Evolutionary conservation across 2,329 filamentous ascomycete genomes (phyloP), one percentile per base, ranked within the genome.

Genomic region (Dactylellina cionopaga): DNA sequence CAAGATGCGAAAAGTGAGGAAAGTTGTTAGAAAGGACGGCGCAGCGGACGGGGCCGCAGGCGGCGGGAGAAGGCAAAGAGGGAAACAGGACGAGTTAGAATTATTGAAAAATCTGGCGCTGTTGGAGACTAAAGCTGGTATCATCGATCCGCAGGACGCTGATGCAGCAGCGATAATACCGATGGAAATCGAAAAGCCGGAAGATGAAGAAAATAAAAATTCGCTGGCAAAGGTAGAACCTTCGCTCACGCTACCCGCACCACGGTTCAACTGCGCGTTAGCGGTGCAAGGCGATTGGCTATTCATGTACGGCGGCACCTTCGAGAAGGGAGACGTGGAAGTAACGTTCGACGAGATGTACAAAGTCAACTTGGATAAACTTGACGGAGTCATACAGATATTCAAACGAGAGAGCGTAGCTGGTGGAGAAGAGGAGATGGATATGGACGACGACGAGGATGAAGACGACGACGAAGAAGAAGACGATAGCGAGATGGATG

Each of bases 281-380:
- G 88, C 94, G 0, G 92, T 98, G 0, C 93, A 98, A 80, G 92
- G 93, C 75, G 95, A 99, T 79, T 88, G 91, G 6, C 84, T 98
- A 0, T 99, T 94, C 81, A 92, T 98, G 59, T 98, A 96, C 78
- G 93, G 95, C 27, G 95, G 95, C 15, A 99, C 94, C 0, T 97
- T 90, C 77, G 95, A 99, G 79, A 95, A 96, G 79, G 94, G 92
- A 15, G 95, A 99, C 77, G 87, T 92, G 19, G 95, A 99, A 80
- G 96, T 91, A 78, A 98, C 93, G 0, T 96, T 98, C 80, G 93
- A 97, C 76, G 95, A 99, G 77, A 84, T 99, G 80, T 96, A 96
- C 81, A 89, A 92, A 1, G 88, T 98, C 70, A 92, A 99, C 78
- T 84, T 99, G n/a, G 93, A 90, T 70, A 97, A 96, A 80, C 85